Percentiles rank a stretch among this genome's conserved stretches.
Conservation (phyloP, 805 yeast species). For the Hemisphaericaspora nanyangensis region DNA sequence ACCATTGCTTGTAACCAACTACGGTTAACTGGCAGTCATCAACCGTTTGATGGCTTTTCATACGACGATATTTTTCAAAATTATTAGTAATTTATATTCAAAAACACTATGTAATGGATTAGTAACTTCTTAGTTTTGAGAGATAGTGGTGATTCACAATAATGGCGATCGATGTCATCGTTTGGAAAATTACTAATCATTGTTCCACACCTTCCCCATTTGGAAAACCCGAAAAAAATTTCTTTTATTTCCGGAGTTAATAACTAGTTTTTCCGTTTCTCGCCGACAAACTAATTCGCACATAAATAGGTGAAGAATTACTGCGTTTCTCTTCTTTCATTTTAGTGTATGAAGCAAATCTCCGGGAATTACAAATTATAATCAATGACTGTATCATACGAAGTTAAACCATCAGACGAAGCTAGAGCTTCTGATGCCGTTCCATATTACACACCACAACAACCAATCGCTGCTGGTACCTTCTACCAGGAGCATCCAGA, state of each 20-base stretch:
- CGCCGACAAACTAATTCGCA: not conserved
- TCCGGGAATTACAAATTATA: not conserved
- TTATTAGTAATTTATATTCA: too few species aligned
- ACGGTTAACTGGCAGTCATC: too few species aligned
- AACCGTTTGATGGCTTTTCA: too few species aligned
- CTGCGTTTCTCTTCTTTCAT: not conserved
- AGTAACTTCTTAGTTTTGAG: too few species aligned
- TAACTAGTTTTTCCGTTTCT: not conserved
- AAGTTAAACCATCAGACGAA: constrained; percentile 6
- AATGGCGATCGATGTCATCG: too few species aligned
- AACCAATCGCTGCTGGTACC: constrained; percentile 31
- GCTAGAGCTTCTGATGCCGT: constrained; percentile 10
- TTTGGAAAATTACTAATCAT: not conserved
- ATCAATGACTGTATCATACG: constrained; percentile 1
- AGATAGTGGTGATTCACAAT: too few species aligned
- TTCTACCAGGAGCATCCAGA: constrained; percentile 15
- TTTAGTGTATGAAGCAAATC: not conserved
- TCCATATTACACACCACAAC: constrained; percentile 27
- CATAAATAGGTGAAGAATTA: not conserved
- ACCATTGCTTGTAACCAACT: too few species aligned
- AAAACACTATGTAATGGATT: too few species aligned
- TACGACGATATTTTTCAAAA: too few species aligned
- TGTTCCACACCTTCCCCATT: not conserved
- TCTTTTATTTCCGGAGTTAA: not conserved
- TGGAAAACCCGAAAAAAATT: not conserved